Base-by-base conservation (phyloP, 169 alveolate species). In the Plasmodium ovale region DNA sequence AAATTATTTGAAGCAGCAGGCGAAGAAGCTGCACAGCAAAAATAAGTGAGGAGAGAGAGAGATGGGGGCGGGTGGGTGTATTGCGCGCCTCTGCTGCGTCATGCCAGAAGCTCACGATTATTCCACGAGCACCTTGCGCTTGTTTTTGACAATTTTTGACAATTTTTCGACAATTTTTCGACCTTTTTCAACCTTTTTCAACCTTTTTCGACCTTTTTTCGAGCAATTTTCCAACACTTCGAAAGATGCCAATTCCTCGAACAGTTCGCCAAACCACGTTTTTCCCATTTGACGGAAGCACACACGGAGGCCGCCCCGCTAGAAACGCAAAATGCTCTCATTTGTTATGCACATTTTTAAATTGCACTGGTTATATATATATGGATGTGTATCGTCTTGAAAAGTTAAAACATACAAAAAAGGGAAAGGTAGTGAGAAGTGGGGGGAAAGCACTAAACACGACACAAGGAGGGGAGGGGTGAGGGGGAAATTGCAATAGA, bases 1-100 rank as follows among this genome's bases (percentile, higher is more conserved):
- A 82, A 94, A 92, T 73, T 88, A 73, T 58, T 62, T 91, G 88
- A 87, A 92, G 60, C 69, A 94, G 64, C 72, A 72, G 47, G 27
- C 62, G 37, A 87, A 84, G 47, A 79, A 65, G 19, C 54, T 64
- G 31, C 77, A 79, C 25, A 65, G 27, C 16, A 79, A 79, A 64
- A 59, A 25, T 12, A 74, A 59, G 54, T 74, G 49, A 12, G 10
- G 12, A 4, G 21, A 27, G 31, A 42, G 16, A 47, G 37, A n/a
- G n/a, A n/a, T n/a, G n/a, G n/a, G n/a, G n/a, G n/a, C n/a, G n/a
- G n/a, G n/a, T n/a, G n/a, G n/a, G n/a, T n/a, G n/a, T n/a, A n/a
- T n/a, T n/a, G n/a, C n/a, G n/a, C n/a, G n/a, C n/a, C n/a, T n/a
- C n/a, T n/a, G n/a, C n/a, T n/a, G n/a, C n/a, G n/a, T n/a, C n/a